Percentiles rank a stretch among this genome's conserved stretches.
Evolutionary conservation across 1,284 basidiomycete species (phyloP).

Genomic region (Heterobasidion irregulare): DNA sequence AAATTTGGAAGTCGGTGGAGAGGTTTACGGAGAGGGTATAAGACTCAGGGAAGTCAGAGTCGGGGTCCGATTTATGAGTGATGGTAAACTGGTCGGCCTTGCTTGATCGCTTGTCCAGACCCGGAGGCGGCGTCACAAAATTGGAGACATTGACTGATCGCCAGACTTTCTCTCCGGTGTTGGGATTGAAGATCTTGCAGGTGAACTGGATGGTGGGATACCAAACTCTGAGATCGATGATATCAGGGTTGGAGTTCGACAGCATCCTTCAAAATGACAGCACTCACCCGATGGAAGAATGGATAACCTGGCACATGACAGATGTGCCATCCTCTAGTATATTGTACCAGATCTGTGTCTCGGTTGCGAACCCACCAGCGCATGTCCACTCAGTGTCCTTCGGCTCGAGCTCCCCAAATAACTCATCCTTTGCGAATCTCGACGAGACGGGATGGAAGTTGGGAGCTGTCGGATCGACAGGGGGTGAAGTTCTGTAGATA

Average conservation of each 20-base stretch:
- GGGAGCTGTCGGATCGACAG: constrained; percentile 54
- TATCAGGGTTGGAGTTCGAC: too few relatives aligned
- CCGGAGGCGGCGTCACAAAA: constrained; percentile 69
- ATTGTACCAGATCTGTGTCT: constrained; percentile 90
- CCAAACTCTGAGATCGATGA: constrained; percentile 55
- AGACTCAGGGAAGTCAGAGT: constrained; percentile 60
- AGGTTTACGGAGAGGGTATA: constrained; percentile 83
- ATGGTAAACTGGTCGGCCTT: constrained; percentile 89
- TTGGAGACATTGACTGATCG: constrained; percentile 85
- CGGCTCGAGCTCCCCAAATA: constrained; percentile 64
- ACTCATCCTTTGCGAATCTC: constrained; percentile 38
- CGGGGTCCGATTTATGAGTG: constrained; percentile 58
- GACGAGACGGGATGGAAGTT: constrained; percentile 77
- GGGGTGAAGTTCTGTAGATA: constrained; percentile 36
- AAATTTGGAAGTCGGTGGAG: constrained; percentile 74
- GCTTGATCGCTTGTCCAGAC: constrained; percentile 79
- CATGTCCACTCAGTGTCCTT: constrained; percentile 83
- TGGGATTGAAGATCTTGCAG: constrained; percentile 85
- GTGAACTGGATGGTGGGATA: constrained; percentile 95
- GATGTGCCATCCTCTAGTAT: constrained; percentile 78
- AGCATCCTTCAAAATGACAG: constrained; percentile 10
- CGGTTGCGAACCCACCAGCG: constrained; percentile 80
- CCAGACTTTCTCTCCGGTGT: constrained; percentile 75
- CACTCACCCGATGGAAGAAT: constrained; percentile 93
- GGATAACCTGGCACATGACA: constrained; percentile 90